Conservation (phyloP, 208 protist species). For the Acanthamoeba healyi region DNA sequence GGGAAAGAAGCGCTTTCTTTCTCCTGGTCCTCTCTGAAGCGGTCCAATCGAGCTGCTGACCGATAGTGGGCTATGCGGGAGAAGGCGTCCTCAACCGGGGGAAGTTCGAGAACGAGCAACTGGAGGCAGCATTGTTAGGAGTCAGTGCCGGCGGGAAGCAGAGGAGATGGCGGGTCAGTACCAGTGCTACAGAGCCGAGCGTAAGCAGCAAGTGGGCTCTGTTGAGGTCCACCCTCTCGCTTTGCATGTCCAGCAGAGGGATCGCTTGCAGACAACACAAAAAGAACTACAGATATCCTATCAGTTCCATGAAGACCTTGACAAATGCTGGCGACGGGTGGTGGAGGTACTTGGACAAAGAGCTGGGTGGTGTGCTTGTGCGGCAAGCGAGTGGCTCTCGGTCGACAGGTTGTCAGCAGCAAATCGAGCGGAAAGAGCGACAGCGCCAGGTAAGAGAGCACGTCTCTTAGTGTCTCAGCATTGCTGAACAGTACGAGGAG, state of each 20-base stretch:
- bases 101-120: conserved; percentile 26
- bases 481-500: neutral
- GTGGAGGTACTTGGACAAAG: neutral
- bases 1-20: conserved; percentile 59
- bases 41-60: neutral
- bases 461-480: neutral
- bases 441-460: neutral
- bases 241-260: conserved; percentile 21
- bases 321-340: neutral
- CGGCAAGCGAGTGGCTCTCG: neutral
- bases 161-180: neutral
- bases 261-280: neutral
- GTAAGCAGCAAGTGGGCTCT: neutral
- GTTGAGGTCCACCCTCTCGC: neutral
- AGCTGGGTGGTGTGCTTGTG: conserved; percentile 7
- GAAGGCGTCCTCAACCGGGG: neutral
- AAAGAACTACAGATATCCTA: conserved; percentile 4
- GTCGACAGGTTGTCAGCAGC: neutral
- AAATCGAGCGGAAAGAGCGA: conserved; percentile 5
- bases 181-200: neutral
- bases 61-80: neutral
- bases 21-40: neutral
- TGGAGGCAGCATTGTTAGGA: neutral
- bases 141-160: too few relatives aligned
- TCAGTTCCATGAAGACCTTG: neutral